phyloP scores from a whole-genome alignment of 192 early-diverging fungal species.

The Diversispora eburnea region DNA sequence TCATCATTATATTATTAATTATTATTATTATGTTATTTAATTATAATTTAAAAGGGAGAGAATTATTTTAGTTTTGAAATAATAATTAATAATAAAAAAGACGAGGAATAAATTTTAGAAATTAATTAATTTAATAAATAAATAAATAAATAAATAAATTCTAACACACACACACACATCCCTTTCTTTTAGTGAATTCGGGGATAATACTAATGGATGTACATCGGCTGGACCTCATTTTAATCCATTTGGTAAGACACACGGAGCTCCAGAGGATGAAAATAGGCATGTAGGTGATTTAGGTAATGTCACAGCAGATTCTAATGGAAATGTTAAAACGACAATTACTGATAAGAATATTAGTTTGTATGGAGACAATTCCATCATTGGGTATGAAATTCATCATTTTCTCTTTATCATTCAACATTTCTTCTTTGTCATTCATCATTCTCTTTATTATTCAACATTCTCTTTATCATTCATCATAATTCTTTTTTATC shows the following conservation, averaged over 20 bases:
- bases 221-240: slow-evolving; percentile 83
- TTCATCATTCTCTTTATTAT: not conserved
- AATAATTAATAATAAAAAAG: no score
- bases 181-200: slow-evolving; percentile 54
- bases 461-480: not conserved
- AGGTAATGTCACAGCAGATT: slow-evolving; percentile 70
- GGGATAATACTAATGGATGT: slow-evolving; percentile 82
- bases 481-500: not conserved
- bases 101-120: no score
- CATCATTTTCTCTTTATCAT: no score
- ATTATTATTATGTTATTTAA: not conserved
- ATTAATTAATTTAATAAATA: not conserved
- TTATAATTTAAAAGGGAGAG: no score
- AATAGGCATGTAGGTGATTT: slow-evolving; percentile 87
- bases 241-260: slow-evolving; percentile 74
- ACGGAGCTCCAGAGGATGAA: slow-evolving; percentile 70
- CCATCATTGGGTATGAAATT: slow-evolving; percentile 65
- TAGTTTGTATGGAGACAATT: slow-evolving; percentile 69
- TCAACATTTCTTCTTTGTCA: not conserved
- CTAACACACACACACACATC: not conserved
- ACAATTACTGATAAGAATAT: slow-evolving; percentile 59
- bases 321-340: slow-evolving; percentile 53
- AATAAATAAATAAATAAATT: slow-evolving; percentile 5
- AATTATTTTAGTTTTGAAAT: no score
- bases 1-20: not conserved